These are phyloP conservation scores for Globisporangium nunn DNA, from an alignment of 352 stramenopile species.

Conservation along the genomic window DNA sequence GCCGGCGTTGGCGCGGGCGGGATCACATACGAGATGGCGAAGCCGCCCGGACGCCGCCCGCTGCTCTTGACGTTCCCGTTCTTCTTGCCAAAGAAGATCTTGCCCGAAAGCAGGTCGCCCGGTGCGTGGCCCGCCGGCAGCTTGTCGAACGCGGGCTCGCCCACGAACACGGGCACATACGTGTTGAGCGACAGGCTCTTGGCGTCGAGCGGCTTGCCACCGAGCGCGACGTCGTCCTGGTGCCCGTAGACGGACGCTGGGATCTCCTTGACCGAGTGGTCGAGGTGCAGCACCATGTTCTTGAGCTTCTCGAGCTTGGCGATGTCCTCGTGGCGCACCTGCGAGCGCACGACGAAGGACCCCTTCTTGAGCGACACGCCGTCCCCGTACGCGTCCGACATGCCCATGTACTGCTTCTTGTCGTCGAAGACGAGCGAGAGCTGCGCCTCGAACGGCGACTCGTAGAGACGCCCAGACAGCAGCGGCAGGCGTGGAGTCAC, in stretches of 20 bases:
- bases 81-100: conserved; percentile 72
- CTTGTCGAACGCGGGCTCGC: conserved; percentile 67
- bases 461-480: conserved; percentile 88
- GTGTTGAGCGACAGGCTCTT: conserved; percentile 41
- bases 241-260: conserved; percentile 48
- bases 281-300: conserved; percentile 69
- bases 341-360: conserved; percentile 57
- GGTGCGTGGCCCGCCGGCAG: conserved; percentile 41
- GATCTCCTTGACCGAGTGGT: conserved; percentile 71
- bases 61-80: conserved; percentile 52
- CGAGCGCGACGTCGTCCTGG: conserved; percentile 55
- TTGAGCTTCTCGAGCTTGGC: conserved; percentile 77
- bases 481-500: conserved; percentile 75
- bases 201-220: conserved; percentile 48
- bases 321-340: conserved; percentile 81
- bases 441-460: conserved; percentile 90
- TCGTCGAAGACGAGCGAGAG: conserved; percentile 91
- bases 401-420: conserved; percentile 89
- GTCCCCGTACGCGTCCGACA: conserved; percentile 82
- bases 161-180: conserved; percentile 65
- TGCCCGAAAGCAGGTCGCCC: conserved; percentile 63
- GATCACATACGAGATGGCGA: conserved; percentile 71
- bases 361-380: conserved; percentile 84
- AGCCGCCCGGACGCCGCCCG: conserved; percentile 55
- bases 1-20: conserved; percentile 37